Conservation (phyloP, 805 yeast genomes). For the Wickerhamomyces kurtzmanii region DNA sequence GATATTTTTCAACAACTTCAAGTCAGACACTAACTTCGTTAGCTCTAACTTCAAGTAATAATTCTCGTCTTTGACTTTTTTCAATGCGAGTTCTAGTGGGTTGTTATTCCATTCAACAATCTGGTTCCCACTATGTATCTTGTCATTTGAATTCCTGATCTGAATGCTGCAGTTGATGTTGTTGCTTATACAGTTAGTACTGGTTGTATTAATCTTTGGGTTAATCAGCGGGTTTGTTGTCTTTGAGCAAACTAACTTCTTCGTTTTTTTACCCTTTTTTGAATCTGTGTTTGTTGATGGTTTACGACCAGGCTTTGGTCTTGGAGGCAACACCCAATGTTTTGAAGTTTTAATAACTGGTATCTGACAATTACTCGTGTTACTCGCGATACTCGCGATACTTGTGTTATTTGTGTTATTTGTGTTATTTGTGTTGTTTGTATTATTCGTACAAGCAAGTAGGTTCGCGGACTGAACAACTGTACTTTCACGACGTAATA, state of each 20-base stretch:
- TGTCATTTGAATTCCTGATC: too few species aligned
- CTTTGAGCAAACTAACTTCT: conserved; percentile 2
- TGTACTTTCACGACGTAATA: too few species aligned
- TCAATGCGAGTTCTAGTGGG: conserved; percentile 28
- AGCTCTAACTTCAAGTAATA: conserved; percentile 31
- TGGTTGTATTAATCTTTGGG: conserved; percentile 1
- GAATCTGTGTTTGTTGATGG: conserved; percentile 17
- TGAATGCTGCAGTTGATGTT: conserved; percentile 2
- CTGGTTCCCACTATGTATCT: too few species aligned
- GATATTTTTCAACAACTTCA: conserved; percentile 27
- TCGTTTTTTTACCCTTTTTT: conserved; percentile 2
- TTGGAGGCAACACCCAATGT: conserved; percentile 78
- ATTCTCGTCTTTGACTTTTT: conserved; percentile 34
- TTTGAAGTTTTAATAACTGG: conserved; percentile 50
- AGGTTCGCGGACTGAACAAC: too few species aligned
- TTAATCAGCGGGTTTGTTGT: conserved; percentile 1
- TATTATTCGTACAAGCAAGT: conserved; percentile 5
- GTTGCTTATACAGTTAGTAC: not conserved
- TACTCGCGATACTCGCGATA: conserved; percentile 11
- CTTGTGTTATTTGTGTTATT: conserved; percentile 8
- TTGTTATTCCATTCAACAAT: too few species aligned
- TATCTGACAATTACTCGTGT: too few species aligned
- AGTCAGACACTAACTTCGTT: conserved; percentile 31
- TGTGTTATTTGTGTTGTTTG: conserved; percentile 6
- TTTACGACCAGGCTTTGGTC: conserved; percentile 68